Conservation (phyloP, 2,329 filamentous ascomycete species). For the Microsporum canis region DNA sequence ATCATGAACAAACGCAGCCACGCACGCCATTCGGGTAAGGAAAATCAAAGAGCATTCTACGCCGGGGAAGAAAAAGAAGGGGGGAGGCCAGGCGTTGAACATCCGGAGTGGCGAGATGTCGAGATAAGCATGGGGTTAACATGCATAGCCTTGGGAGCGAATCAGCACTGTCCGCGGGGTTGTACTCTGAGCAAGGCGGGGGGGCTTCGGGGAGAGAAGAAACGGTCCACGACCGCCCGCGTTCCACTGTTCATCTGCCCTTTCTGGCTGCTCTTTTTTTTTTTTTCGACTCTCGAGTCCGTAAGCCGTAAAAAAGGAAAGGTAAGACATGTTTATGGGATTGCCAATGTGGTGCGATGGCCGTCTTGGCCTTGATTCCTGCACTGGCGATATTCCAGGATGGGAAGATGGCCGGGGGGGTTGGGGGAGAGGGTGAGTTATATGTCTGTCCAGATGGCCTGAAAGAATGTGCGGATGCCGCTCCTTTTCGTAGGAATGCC, state of each 20-base stretch:
- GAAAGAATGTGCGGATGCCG: not conserved
- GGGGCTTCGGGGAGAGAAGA: not conserved
- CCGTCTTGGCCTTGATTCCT: no score
- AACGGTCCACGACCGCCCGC: not conserved
- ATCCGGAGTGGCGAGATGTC: not conserved
- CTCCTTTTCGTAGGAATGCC: not conserved
- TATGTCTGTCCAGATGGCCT: not conserved
- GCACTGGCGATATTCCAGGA: no score
- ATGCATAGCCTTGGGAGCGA: not conserved
- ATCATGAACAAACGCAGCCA: no score
- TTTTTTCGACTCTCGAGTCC: not conserved
- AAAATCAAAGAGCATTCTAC: no score
- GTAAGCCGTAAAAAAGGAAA: not conserved
- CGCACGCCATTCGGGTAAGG: no score
- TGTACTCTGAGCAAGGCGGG: not conserved
- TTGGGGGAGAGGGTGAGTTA: no score
- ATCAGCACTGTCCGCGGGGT: not conserved
- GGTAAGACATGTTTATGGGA: no score
- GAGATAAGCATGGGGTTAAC: not conserved
- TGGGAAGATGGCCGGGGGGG: no score
- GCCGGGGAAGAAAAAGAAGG: not conserved
- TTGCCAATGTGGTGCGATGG: no score
- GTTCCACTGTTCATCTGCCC: not conserved
- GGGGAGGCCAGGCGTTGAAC: not conserved
- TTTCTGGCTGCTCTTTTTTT: not conserved